A percentile compares a stretch with the other conserved stretches of the same genome.
These are phyloP conservation scores for Geotrichum macrosporum DNA, from an alignment of 1,139 yeast species.

Conservation along the genomic window DNA sequence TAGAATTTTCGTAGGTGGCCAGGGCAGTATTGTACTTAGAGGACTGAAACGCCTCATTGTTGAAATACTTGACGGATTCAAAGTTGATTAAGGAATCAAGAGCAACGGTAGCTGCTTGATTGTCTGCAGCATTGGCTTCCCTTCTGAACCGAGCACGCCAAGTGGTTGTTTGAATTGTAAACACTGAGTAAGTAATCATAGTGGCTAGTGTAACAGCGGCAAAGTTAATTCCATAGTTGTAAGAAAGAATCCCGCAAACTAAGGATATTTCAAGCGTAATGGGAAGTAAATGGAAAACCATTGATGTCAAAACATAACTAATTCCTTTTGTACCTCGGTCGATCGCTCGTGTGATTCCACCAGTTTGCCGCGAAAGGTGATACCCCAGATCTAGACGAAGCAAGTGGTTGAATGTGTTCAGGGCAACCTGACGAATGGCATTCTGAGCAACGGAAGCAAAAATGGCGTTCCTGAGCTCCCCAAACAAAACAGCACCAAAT, in stretches of 20 bases:
- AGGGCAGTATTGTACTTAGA: slow-evolving; percentile 77
- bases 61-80: slow-evolving; percentile 92
- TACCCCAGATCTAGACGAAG: slow-evolving; percentile 82
- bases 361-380: slow-evolving; percentile 89
- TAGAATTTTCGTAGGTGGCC: slow-evolving; percentile 69
- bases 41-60: slow-evolving; percentile 78
- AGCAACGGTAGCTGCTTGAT: slow-evolving; percentile 90
- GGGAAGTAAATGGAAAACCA: slow-evolving; percentile 96
- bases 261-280: slow-evolving; percentile 85
- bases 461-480: slow-evolving; percentile 89
- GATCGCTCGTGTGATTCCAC: slow-evolving; percentile 92
- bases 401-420: slow-evolving; percentile 78
- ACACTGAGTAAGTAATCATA: slow-evolving; percentile 78
- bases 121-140: slow-evolving; percentile 90
- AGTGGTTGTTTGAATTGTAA: slow-evolving; percentile 88
- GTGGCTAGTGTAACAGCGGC: slow-evolving; percentile 87
- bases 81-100: slow-evolving; percentile 89
- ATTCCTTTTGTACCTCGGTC: slow-evolving; percentile 98
- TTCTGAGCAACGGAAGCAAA: slow-evolving; percentile 94
- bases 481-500: slow-evolving; percentile 90
- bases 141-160: slow-evolving; percentile 95
- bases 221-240: slow-evolving; percentile 82
- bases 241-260: slow-evolving; percentile 90
- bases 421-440: slow-evolving; percentile 87
- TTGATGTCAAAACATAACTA: slow-evolving; percentile 83